These are phyloP conservation scores for Hippophae gyantsensis DNA, from an alignment of 306 rosid species.

Conservation along the genomic window DNA sequence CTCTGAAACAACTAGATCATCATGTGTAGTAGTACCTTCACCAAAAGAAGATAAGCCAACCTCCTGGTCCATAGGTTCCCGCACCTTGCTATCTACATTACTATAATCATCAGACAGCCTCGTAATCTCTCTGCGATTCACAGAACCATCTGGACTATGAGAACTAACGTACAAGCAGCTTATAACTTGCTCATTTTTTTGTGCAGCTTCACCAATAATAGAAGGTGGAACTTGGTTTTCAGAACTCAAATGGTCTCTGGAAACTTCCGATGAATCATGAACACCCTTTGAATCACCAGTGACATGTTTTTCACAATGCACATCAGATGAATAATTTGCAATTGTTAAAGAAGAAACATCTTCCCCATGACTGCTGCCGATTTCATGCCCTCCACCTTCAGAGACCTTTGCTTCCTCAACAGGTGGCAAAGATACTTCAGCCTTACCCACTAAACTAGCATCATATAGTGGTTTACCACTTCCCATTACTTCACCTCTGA, in stretches of 20 bases:
- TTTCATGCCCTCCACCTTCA: conserved; percentile 22
- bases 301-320: conserved; percentile 10
- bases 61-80: conserved; percentile 28
- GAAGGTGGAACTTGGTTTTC: conserved; percentile 19
- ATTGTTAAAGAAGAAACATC: conserved; percentile 17
- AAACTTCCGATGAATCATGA: conserved; percentile 6
- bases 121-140: conserved; percentile 19
- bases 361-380: conserved; percentile 24
- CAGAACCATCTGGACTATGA: conserved; percentile 23
- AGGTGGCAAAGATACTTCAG: conserved; percentile 28
- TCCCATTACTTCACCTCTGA: conserved; percentile 20
- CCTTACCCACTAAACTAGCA: conserved; percentile 2
- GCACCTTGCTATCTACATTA: conserved; percentile 20
- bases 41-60: conserved; percentile 29
- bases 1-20: conserved; percentile 26
- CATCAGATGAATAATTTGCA: conserved; percentile 20
- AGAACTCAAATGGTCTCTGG: conserved; percentile 18
- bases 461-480: conserved; percentile 26
- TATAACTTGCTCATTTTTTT: conserved; percentile 23
- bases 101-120: conserved; percentile 28
- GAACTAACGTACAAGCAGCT: conserved; percentile 19
- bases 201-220: conserved; percentile 36
- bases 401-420: conserved; percentile 21
- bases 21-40: conserved; percentile 21
- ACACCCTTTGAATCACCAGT: conserved; percentile 19